Evolutionary conservation across 306 rosid genomes (phyloP).

Genomic region (Glycine latifolia): DNA sequence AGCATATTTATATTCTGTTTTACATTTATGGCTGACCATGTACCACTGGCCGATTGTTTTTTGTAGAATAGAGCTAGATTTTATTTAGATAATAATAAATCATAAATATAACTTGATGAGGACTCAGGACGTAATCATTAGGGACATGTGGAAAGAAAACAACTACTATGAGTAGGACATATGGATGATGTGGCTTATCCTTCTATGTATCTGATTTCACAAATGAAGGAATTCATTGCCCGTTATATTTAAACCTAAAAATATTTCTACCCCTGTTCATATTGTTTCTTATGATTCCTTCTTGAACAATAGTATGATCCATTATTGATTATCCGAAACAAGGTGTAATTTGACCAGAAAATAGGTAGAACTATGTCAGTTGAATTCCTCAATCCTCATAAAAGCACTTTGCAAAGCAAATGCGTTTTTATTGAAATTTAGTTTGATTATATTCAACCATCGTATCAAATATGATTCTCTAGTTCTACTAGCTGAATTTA

Average conservation of each 20-base stretch:
- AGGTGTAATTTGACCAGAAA: neutral
- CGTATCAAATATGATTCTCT: constrained; percentile 10
- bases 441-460: neutral
- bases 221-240: neutral
- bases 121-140: neutral
- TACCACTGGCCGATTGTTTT: constrained; percentile 2
- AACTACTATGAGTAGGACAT: neutral
- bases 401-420: neutral
- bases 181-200: neutral
- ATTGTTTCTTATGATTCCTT: neutral
- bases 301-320: constrained; percentile 4
- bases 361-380: neutral
- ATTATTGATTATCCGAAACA: neutral
- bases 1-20: constrained; percentile 11
- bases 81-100: neutral
- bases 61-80: neutral
- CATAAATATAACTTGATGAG: constrained; percentile 21
- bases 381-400: constrained; percentile 11
- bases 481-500: neutral
- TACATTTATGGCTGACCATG: constrained; percentile 11
- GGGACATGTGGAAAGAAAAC: neutral
- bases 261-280: neutral
- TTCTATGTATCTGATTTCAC: neutral
- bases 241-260: neutral
- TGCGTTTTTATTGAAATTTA: constrained; percentile 11